These are phyloP conservation scores for Diaporthe velutina DNA, from an alignment of 2,329 filamentous ascomycete genomes.

Conservation along the genomic window DNA sequence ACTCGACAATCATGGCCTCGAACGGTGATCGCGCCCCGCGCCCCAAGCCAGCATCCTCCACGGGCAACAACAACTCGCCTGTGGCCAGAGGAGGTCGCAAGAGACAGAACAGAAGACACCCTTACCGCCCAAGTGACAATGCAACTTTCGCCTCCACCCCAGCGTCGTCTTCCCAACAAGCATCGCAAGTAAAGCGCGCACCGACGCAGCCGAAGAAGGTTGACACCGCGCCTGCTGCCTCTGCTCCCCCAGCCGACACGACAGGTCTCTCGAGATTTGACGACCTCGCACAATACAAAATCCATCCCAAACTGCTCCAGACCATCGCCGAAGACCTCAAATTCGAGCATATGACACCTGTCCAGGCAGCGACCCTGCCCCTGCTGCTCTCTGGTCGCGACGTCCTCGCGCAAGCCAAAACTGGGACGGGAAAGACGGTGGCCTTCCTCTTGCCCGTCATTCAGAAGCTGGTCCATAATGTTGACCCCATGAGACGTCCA, in stretches of 20 bases:
- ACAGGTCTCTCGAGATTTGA: slow-evolving; percentile 52
- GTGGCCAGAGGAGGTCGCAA: slow-evolving; percentile 9
- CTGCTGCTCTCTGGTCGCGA: slow-evolving; percentile 62
- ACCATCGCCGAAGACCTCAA: slow-evolving; percentile 63
- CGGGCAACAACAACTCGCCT: slow-evolving; percentile 12
- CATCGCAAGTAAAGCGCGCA: neutral
- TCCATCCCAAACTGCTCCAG: slow-evolving; percentile 61
- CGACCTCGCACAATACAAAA: slow-evolving; percentile 56
- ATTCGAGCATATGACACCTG: slow-evolving; percentile 67
- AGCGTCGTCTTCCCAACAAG: neutral
- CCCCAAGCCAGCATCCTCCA: neutral
- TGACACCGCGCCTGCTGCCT: neutral
- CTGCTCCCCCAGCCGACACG: neutral
- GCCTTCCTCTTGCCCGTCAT: slow-evolving; percentile 88
- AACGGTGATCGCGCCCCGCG: slow-evolving; percentile 6
- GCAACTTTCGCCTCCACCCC: neutral
- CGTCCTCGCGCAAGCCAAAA: slow-evolving; percentile 84
- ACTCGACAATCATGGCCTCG: slow-evolving; percentile 18
- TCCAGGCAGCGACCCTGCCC: slow-evolving; percentile 65
- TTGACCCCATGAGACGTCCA: slow-evolving; percentile 56
- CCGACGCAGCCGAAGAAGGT: neutral
- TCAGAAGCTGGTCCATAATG: slow-evolving; percentile 74
- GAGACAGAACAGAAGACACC: slow-evolving; percentile 22
- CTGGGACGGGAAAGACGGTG: slow-evolving; percentile 88
- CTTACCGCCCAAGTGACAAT: slow-evolving; percentile 17